These are phyloP conservation scores for Arabidopsis arenosa DNA, from an alignment of 345 rosid species.

Conservation along the genomic window DNA sequence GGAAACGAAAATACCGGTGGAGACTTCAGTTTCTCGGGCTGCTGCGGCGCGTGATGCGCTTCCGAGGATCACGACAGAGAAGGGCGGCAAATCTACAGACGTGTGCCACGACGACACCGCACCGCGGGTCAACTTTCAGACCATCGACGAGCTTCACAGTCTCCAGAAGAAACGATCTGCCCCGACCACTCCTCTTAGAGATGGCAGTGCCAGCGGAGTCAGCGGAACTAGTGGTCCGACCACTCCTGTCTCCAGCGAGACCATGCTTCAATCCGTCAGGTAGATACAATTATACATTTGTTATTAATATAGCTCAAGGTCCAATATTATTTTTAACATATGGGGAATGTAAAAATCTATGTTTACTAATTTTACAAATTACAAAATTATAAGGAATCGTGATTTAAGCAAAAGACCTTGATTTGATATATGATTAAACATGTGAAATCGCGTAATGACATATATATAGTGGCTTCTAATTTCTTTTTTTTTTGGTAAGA, in stretches of 20 bases:
- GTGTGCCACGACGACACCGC: constrained; percentile 76
- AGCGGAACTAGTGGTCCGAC: constrained; percentile 49
- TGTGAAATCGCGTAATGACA: too few species aligned
- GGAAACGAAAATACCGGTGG: constrained; percentile 19
- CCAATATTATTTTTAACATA: background rate
- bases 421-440: too few species aligned
- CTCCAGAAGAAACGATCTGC: constrained; percentile 88
- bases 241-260: constrained; percentile 56
- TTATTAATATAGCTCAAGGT: background rate
- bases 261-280: constrained; percentile 98
- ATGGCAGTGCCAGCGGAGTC: constrained; percentile 17
- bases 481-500: too few species aligned
- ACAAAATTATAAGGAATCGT: background rate
- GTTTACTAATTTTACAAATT: background rate
- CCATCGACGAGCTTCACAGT: constrained; percentile 92
- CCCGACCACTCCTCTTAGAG: constrained; percentile 71
- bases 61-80: constrained; percentile 48
- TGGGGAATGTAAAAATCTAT: background rate
- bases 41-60: constrained; percentile 48
- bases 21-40: constrained; percentile 49
- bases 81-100: constrained; percentile 32
- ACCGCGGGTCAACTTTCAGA: constrained; percentile 71
- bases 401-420: background rate
- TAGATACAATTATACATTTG: constrained; percentile 27
- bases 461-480: too few species aligned